Evolutionary conservation across 2,329 filamentous ascomycete species (phyloP), one percentile per base, ranked within the genome.

Genomic region (Phialophora macrospora): DNA sequence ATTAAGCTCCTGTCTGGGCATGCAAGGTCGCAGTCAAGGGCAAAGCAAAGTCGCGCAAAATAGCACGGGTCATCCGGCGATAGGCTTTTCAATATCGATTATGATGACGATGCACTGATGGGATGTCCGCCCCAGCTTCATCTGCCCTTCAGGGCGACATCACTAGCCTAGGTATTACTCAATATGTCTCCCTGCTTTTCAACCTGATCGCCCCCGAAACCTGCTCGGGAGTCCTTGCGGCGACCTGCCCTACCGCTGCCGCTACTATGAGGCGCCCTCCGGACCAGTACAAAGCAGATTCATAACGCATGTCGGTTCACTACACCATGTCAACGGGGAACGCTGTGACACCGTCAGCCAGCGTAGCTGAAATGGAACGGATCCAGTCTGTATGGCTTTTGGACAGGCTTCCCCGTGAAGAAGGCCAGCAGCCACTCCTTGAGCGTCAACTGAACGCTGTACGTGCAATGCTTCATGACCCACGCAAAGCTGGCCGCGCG

Each of bases 281-380:
- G 38, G 38, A 41, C 12, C 38, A 32, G 12, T 12, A 9, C 32
- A 12, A 9, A 11, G 9, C 32, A 34, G 9, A 34, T 12, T 34
- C 6, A 11, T 6, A 48, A 48, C 44, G 1, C 20, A 8, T 48
- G 44, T 22, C 30, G 7, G 17, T n/a, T 46, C 44, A 26, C 4
- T 17, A 22, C 48, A 22, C 20, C 20, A 17, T 26, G 44, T n/a
- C 44, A 48, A 48, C 44, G 32, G 32, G 8, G 9, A 48, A n/a
- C 17, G 44, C 46, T 24, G 12, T 28, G 20, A 5, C 38, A 32
- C 28, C 28, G 7, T 68, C 58, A 68, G 22, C 17, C 62, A 30
- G 65, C 65, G 49, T 69, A 69, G 52, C 67, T 69, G 48, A 69
- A 69, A 59, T 69, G 65, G 41, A 65, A 69, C 28, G 55, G 44